Evolutionary conservation across 805 yeast species (phyloP).

Genomic region (Lipomyces sp.): DNA sequence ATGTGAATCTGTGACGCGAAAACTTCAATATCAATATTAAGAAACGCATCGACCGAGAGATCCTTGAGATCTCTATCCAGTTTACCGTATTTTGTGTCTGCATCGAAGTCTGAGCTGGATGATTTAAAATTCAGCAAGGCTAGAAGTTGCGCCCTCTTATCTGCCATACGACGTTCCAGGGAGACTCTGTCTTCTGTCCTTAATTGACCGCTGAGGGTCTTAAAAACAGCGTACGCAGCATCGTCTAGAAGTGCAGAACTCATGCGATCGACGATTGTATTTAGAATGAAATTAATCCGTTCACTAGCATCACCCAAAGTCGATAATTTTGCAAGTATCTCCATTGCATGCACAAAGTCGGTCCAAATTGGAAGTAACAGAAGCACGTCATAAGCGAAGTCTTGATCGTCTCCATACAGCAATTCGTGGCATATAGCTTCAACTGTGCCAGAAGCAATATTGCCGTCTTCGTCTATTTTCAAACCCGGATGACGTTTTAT

Average conservation of each 20-base stretch:
- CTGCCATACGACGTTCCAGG: slow-evolving; percentile 12
- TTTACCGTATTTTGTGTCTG: neutral
- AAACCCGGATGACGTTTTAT: slow-evolving; percentile 65
- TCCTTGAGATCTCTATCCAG: slow-evolving; percentile 6
- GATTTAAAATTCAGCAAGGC: slow-evolving; percentile 11
- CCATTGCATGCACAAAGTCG: slow-evolving; percentile 53
- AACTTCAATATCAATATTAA: slow-evolving; percentile 57
- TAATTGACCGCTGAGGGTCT: slow-evolving; percentile 3
- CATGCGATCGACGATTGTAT: slow-evolving; percentile 12
- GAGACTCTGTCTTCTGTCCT: neutral
- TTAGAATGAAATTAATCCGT: slow-evolving; percentile 15
- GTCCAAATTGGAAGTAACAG: slow-evolving; percentile 61
- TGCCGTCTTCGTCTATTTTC: slow-evolving; percentile 54
- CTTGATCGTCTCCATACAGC: slow-evolving; percentile 57
- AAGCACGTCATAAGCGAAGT: slow-evolving; percentile 52
- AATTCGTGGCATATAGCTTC: slow-evolving; percentile 81
- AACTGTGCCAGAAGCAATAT: slow-evolving; percentile 58
- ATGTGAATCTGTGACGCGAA: slow-evolving; percentile 68
- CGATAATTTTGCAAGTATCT: slow-evolving; percentile 53
- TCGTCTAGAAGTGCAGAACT: slow-evolving; percentile 27
- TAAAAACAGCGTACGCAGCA: slow-evolving; percentile 8
- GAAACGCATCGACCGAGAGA: slow-evolving; percentile 53
- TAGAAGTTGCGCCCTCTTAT: slow-evolving; percentile 10
- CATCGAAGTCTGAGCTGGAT: neutral
- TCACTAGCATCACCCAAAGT: slow-evolving; percentile 11